Conservation (phyloP, 2,329 filamentous ascomycete genomes). For the Aureobasidium sp. region DNA sequence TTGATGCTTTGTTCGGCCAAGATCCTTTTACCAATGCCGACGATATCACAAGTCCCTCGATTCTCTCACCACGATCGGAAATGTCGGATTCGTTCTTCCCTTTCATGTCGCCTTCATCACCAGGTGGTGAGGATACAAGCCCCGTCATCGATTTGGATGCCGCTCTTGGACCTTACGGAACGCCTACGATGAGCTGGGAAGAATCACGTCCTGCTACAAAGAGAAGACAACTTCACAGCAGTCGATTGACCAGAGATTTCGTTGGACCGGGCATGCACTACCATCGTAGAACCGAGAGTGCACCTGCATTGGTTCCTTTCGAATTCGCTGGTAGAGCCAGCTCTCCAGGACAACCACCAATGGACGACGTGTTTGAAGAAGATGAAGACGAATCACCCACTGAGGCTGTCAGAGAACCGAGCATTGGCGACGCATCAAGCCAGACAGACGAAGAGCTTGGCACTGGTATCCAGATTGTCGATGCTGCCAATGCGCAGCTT, state of each 20-base stretch:
- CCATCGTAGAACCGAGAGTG: constrained; percentile 70
- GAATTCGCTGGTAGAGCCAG: constrained; percentile 35
- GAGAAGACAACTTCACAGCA: constrained; percentile 67
- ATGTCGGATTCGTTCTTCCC: constrained; percentile 2
- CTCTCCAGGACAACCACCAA: constrained; percentile 46
- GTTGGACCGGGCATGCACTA: constrained; percentile 63
- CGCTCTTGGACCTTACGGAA: constrained; percentile 85
- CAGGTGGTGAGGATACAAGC: constrained; percentile 60
- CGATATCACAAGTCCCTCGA: neutral
- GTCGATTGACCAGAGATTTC: constrained; percentile 61
- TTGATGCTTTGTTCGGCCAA: constrained; percentile 14
- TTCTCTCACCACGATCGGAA: constrained; percentile 27
- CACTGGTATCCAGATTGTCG: constrained; percentile 39
- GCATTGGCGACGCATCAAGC: neutral
- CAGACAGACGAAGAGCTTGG: constrained; percentile 19
- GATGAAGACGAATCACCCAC: constrained; percentile 58
- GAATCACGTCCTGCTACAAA: constrained; percentile 37
- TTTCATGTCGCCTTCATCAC: constrained; percentile 35
- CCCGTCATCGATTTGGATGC: constrained; percentile 91
- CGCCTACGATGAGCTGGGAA: constrained; percentile 61
- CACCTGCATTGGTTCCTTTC: constrained; percentile 69
- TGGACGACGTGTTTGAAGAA: constrained; percentile 83
- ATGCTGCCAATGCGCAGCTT: constrained; percentile 29
- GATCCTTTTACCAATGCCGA: constrained; percentile 14
- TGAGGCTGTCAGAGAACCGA: neutral